phyloP scores from a whole-genome alignment of 2,329 filamentous ascomycete species.

The Cordyceps fumosorosea region DNA sequence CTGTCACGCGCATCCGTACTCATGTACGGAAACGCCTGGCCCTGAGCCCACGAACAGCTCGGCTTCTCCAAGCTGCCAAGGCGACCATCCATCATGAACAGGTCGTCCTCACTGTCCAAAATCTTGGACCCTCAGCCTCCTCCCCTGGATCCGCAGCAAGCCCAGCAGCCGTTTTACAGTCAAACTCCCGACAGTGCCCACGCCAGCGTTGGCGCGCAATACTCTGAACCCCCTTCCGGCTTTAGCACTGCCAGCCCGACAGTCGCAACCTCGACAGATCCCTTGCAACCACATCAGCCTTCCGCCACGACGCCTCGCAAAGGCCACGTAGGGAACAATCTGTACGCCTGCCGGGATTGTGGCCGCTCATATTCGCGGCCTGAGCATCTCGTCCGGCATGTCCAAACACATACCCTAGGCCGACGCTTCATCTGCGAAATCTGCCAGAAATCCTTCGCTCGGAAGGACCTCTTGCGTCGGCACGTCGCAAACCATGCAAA shows the following conservation, averaged over 20 bases:
- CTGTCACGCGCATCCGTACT: neutral
- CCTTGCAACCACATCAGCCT: neutral
- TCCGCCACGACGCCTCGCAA: constrained; percentile 20
- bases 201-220: neutral
- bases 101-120: constrained; percentile 8
- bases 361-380: constrained; percentile 45
- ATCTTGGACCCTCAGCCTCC: constrained; percentile 10
- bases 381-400: constrained; percentile 47
- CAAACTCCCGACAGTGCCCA: neutral
- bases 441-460: constrained; percentile 47
- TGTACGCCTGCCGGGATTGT: constrained; percentile 47
- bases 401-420: constrained; percentile 44
- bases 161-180: neutral
- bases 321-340: constrained; percentile 19
- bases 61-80: neutral
- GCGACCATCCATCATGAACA: constrained; percentile 6
- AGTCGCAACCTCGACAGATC: neutral
- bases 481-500: constrained; percentile 47
- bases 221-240: neutral
- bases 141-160: constrained; percentile 1
- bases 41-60: neutral
- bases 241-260: neutral
- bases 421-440: constrained; percentile 43
- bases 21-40: neutral
- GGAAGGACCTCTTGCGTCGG: constrained; percentile 47